These are phyloP conservation scores for Choricystis sp. DNA, from an alignment of 139 green algal species.

Conservation along the genomic window DNA sequence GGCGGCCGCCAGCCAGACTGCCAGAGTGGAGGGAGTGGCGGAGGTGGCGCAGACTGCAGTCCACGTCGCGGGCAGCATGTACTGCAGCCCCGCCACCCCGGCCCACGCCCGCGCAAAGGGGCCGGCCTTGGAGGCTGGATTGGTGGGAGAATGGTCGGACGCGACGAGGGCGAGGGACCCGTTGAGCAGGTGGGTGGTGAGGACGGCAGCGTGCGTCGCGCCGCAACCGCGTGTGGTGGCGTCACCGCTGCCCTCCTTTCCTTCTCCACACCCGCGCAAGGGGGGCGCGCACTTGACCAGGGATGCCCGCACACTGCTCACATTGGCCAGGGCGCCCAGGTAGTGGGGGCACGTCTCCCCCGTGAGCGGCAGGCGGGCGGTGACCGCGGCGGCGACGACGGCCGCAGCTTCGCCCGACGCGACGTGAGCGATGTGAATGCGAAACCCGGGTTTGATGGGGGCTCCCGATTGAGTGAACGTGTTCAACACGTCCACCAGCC, in stretches of 20 bases:
- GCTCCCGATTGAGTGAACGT: constrained; percentile 12
- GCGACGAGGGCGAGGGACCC: constrained; percentile 51
- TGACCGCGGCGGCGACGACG: constrained; percentile 11
- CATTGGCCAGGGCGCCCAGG: constrained; percentile 22
- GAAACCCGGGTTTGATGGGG: constrained; percentile 22
- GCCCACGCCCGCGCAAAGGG: constrained; percentile 87
- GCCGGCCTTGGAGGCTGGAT: constrained; percentile 53
- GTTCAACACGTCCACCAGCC: constrained; percentile 40
- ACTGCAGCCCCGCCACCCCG: constrained; percentile 82
- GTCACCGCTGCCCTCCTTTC: too few species aligned
- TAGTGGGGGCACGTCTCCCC: constrained; percentile 90
- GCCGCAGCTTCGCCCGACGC: constrained; percentile 15
- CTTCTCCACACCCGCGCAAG: constrained; percentile 45
- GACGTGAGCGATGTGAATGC: constrained; percentile 66
- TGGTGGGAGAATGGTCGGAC: constrained; percentile 84
- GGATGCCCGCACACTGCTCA: background rate
- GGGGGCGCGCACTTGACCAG: constrained; percentile 73
- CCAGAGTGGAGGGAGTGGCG: constrained; percentile 38
- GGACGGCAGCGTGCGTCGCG: background rate
- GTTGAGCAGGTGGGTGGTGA: constrained; percentile 31
- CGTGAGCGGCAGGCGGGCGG: constrained; percentile 44
- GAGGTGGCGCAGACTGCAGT: constrained; percentile 23
- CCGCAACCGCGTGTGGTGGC: too few species aligned
- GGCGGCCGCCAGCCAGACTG: constrained; percentile 16
- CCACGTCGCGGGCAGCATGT: constrained; percentile 70